phyloP scores from a whole-genome alignment of 2,329 filamentous ascomycete species.

The Blastomyces percursus region DNA sequence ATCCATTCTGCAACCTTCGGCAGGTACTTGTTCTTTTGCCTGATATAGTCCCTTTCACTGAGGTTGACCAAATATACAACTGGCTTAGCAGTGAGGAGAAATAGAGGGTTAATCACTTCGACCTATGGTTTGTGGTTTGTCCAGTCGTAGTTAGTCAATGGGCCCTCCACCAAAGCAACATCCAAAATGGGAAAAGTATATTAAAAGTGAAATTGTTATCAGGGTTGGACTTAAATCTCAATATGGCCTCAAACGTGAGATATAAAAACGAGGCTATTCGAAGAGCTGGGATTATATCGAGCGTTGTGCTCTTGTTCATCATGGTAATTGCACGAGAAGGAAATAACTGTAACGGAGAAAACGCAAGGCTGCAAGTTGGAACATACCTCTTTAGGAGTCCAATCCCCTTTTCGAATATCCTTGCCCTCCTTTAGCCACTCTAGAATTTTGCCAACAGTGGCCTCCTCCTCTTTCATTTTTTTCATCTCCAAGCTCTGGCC shows the following conservation, averaged over 20 bases:
- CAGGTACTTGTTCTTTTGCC: conserved; percentile 99
- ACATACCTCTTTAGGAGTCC: conserved; percentile 85
- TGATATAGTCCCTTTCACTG: conserved; percentile 91
- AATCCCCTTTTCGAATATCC: conserved; percentile 82
- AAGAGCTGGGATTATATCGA: conserved; percentile 99
- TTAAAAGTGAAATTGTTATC: conserved; percentile 34
- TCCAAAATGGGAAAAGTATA: conserved; percentile 8
- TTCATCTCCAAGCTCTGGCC: conserved; percentile 96
- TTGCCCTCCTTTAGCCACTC: conserved; percentile 76
- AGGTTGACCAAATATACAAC: conserved; percentile 96
- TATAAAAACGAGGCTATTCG: conserved; percentile 66
- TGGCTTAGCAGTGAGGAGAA: conserved; percentile 91
- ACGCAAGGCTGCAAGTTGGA: conserved; percentile 14
- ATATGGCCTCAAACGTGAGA: conserved; percentile 61
- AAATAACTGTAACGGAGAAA: conserved; percentile 17
- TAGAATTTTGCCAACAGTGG: conserved; percentile 82
- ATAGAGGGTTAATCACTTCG: conserved; percentile 92
- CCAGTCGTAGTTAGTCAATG: conserved; percentile 10
- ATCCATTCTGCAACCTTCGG: conserved; percentile 91
- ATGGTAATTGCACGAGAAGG: conserved; percentile 41
- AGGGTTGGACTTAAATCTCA: conserved; percentile 78
- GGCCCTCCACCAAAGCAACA: conserved; percentile 9
- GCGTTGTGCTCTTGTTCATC: conserved; percentile 98
- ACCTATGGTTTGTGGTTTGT: conserved; percentile 47
- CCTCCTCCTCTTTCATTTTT: conserved; percentile 90